Conservation (phyloP, 192 early-diverging fungal species). For the Glomus cerebriforme region DNA sequence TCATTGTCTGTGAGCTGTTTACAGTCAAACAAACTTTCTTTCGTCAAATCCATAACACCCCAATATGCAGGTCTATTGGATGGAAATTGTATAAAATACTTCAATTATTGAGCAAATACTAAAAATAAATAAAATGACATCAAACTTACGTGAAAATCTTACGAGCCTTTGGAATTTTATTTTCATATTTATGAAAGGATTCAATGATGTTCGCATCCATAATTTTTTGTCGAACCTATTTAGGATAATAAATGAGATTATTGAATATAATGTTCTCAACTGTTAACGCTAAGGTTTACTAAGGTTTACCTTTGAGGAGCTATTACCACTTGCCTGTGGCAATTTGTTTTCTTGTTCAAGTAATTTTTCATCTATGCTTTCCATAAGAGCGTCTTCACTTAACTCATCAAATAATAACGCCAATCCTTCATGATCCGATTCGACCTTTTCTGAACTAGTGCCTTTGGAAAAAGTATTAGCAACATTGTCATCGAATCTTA, state of each 20-base stretch:
- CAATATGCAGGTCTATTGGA: constrained; percentile 21
- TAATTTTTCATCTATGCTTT: constrained; percentile 20
- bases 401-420: constrained; percentile 19
- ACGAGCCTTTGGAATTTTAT: constrained; percentile 19
- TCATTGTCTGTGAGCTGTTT: neutral
- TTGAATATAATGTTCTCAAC: constrained; percentile 16
- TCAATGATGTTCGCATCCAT: constrained; percentile 4
- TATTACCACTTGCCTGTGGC: constrained; percentile 19
- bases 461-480: neutral
- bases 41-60: constrained; percentile 19
- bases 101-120: constrained; percentile 1
- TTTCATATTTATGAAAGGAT: constrained; percentile 12
- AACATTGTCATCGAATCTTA: constrained; percentile 15
- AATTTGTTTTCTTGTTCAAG: constrained; percentile 23
- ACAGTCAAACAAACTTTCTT: constrained; percentile 25
- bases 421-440: constrained; percentile 9
- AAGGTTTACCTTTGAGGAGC: constrained; percentile 13
- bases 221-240: constrained; percentile 20
- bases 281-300: constrained; percentile 29
- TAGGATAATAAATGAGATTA: constrained; percentile 22
- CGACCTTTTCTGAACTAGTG: constrained; percentile 2
- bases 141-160: constrained; percentile 23
- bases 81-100: constrained; percentile 9
- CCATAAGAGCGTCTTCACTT: constrained; percentile 18
- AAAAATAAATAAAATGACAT: neutral